phyloP scores from a whole-genome alignment of 371 early-diverging fungal species.

The Amoeboaphelidium occidentale region DNA sequence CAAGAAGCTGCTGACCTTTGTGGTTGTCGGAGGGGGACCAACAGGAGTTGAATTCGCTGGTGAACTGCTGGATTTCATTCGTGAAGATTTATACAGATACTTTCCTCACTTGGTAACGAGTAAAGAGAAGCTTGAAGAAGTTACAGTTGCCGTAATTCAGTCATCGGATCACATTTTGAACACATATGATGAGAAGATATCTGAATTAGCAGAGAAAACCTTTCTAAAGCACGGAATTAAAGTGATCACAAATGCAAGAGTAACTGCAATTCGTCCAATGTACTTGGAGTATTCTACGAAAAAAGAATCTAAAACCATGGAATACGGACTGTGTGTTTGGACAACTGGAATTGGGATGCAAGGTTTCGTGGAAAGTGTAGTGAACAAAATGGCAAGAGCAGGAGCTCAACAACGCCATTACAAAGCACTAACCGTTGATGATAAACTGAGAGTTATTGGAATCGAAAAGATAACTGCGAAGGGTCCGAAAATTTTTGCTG shows the following conservation, averaged over 20 bases:
- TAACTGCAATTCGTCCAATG: slow-evolving; percentile 9
- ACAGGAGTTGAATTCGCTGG: slow-evolving; percentile 88
- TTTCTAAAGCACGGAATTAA: slow-evolving; percentile 9
- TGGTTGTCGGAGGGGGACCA: slow-evolving; percentile 90
- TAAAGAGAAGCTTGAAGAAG: too few relatives aligned
- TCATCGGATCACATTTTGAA: slow-evolving; percentile 26
- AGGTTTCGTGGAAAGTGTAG: slow-evolving; percentile 4
- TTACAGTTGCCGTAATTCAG: slow-evolving; percentile 34
- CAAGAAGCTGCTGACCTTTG: slow-evolving; percentile 67
- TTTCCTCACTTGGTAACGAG: not conserved
- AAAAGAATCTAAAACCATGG: slow-evolving; percentile 5
- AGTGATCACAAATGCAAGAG: slow-evolving; percentile 11
- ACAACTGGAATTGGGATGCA: slow-evolving; percentile 18
- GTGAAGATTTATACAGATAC: slow-evolving; percentile 34
- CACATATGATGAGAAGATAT: slow-evolving; percentile 9
- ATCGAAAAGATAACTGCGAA: not conserved
- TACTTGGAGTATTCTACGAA: slow-evolving; percentile 7
- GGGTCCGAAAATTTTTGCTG: slow-evolving; percentile 9
- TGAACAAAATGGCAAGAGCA: not conserved
- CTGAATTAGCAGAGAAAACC: slow-evolving; percentile 6
- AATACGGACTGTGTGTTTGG: slow-evolving; percentile 18
- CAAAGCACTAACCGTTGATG: not conserved
- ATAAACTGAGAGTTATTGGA: not conserved
- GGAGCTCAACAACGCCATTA: not conserved
- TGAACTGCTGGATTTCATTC: slow-evolving; percentile 72